Base-by-base conservation (phyloP, 805 yeast genomes). In the Lachancea sp. region DNA sequence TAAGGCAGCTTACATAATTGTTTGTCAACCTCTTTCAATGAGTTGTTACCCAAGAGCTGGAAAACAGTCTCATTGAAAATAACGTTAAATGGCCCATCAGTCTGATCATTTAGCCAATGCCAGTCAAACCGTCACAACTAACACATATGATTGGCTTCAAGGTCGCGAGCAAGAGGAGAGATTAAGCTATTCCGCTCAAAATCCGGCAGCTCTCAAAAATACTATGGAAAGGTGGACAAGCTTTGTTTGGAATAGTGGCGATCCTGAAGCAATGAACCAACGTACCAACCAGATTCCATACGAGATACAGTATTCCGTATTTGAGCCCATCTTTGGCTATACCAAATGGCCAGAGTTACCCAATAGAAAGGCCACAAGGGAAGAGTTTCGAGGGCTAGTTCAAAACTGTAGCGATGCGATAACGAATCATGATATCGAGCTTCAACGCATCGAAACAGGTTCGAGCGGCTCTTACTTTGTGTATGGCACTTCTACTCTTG, bases 401-500 rank as follows among this genome's bases (percentile, higher is more conserved):
- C 54, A 62, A n/a, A 60, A 64, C 25, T 69, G 74, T 0, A 61
- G 66, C 1, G 56, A 54, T 6, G 75, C 78, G 2, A 72, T 79
- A n/a, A 71, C 67, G 25, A 37, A 45, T 3, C 58, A 54, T 9
- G 69, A 66, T 5, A 58, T 72, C 4, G 60, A 60, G 19, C 84
- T 87, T 0, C 51, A 57, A 36, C 58, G 83, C 38, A 80, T 82
- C 5, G 51, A 76, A 19, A 71, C 76, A 15, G 89, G 89, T 0
- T 78, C 85, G 2, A 77, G 84, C 0, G 89, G 89, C 1, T 75
- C 82, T 40, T 81, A 81, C 53, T 82, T 81, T 54, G 65, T 80
- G 1, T 69, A 63, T 44, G 62, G 65, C 34, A 45, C 63, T 1
- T 33, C 38, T 8, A 24, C 18, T 28, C 38, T 30, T 7, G 11